Percentiles rank a stretch among this genome's conserved stretches.
phyloP scores from a whole-genome alignment of 2,329 filamentous ascomycete species.

The Diaporthe sp. region DNA sequence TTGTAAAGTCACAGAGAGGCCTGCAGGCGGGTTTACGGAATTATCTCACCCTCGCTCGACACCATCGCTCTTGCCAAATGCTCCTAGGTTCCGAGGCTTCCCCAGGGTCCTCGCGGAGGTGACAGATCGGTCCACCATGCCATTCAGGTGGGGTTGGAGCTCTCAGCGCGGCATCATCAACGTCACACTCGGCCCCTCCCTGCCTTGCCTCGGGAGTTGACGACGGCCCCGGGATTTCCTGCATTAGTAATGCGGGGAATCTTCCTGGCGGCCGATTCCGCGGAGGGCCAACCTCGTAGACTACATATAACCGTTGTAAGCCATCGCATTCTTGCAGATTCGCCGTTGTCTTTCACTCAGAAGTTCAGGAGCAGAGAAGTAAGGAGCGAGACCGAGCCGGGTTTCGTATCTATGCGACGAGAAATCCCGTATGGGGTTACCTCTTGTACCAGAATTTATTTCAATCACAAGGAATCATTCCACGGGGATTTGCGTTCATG shows the following conservation, averaged over 20 bases:
- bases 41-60: background rate
- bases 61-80: background rate
- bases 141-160: constrained; percentile 8
- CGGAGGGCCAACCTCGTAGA: background rate
- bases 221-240: constrained; percentile 15
- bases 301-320: too few species aligned
- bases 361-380: too few species aligned
- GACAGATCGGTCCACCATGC: background rate
- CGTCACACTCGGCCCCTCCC: constrained; percentile 26
- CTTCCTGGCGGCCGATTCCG: constrained; percentile 15
- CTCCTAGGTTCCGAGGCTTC: background rate
- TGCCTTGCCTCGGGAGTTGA: constrained; percentile 28
- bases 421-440: too few species aligned
- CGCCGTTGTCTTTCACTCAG: too few species aligned
- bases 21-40: constrained; percentile 21
- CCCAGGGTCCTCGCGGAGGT: background rate
- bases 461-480: too few species aligned
- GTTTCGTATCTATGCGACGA: too few species aligned
- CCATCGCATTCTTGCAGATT: too few species aligned
- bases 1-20: background rate
- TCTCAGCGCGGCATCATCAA: constrained; percentile 13
- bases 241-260: constrained; percentile 32
- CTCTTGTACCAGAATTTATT: too few species aligned
- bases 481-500: too few species aligned
- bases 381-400: too few species aligned